These are phyloP conservation scores for Ampelocalamus luodianensis DNA, from an alignment of 176 grass and related monocot genomes.

Conservation along the genomic window DNA sequence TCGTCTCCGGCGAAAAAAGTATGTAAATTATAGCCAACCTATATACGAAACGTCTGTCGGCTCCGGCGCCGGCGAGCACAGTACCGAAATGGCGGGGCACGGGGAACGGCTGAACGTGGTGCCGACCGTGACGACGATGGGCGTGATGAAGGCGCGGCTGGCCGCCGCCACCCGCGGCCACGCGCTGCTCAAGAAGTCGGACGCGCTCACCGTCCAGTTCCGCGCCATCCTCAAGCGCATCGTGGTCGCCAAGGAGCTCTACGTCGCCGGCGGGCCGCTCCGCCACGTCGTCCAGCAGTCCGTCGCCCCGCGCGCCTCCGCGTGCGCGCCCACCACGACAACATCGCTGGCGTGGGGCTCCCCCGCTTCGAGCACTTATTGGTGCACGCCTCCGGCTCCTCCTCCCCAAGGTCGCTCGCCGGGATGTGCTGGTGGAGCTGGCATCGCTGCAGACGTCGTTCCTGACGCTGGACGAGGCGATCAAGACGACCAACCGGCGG, in stretches of 20 bases:
- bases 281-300: conserved; percentile 67
- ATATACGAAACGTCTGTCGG: too few species aligned
- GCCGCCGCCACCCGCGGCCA: conserved; percentile 69
- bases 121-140: conserved; percentile 80
- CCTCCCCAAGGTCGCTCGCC: conserved; percentile 40
- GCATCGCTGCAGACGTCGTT: conserved; percentile 89
- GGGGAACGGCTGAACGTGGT: conserved; percentile 74
- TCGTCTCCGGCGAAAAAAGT: not conserved
- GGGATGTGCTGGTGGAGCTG: conserved; percentile 85
- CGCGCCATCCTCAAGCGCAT: conserved; percentile 72
- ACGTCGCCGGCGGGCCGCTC: conserved; percentile 59
- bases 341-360: conserved; percentile 75
- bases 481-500: conserved; percentile 81
- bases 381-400: not conserved
- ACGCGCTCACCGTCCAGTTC: conserved; percentile 76
- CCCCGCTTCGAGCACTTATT: conserved; percentile 70
- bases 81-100: conserved; percentile 56
- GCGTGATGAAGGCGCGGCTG: conserved; percentile 70
- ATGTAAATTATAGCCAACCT: too few species aligned
- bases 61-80: too few species aligned
- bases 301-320: conserved; percentile 56
- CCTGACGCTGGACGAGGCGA: conserved; percentile 79
- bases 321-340: conserved; percentile 71
- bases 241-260: conserved; percentile 76
- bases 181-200: conserved; percentile 90